Percentiles rank a stretch among this genome's conserved stretches.
phyloP scores from a whole-genome alignment of 352 stramenopile species.

The Pythium oligandrum region DNA sequence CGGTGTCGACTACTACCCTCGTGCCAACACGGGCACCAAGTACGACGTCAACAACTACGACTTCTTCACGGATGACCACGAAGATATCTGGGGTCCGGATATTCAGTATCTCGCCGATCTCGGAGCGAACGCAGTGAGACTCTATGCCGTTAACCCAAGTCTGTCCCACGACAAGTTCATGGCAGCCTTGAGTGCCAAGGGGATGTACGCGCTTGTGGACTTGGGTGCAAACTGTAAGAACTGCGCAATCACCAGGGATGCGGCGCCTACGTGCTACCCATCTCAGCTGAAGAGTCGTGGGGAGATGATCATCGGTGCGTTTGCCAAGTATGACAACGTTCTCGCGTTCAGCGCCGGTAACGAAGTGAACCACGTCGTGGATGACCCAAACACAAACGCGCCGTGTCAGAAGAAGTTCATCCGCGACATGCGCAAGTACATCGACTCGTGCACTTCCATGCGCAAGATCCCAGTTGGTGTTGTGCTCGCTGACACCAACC shows the following conservation, averaged over 20 bases:
- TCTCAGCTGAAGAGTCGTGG: conserved; percentile 57
- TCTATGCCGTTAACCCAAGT: conserved; percentile 83
- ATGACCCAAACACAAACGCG: conserved; percentile 38
- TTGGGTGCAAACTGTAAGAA: conserved; percentile 46
- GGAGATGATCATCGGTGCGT: conserved; percentile 71
- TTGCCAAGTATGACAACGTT: conserved; percentile 85
- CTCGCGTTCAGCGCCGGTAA: conserved; percentile 77
- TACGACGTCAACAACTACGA: conserved; percentile 73
- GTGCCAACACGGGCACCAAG: conserved; percentile 12
- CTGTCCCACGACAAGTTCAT: conserved; percentile 86
- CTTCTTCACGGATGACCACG: conserved; percentile 79
- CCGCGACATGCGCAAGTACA: conserved; percentile 73
- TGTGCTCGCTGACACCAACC: conserved; percentile 61
- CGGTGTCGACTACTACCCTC: conserved; percentile 86
- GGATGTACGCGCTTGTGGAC: conserved; percentile 78
- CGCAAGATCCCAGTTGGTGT: conserved; percentile 80
- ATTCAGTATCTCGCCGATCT: conserved; percentile 54
- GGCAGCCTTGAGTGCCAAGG: conserved; percentile 62
- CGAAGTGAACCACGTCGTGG: conserved; percentile 72
- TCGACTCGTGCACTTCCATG: conserved; percentile 42
- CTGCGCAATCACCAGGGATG: conserved; percentile 51
- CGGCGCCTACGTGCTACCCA: conserved; percentile 53
- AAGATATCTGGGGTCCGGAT: conserved; percentile 61
- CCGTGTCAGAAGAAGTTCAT: conserved; percentile 90
- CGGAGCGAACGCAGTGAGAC: conserved; percentile 69